Base-by-base conservation (phyloP, 176 grass and related monocot species). In the Tillandsia fasciculata region DNA sequence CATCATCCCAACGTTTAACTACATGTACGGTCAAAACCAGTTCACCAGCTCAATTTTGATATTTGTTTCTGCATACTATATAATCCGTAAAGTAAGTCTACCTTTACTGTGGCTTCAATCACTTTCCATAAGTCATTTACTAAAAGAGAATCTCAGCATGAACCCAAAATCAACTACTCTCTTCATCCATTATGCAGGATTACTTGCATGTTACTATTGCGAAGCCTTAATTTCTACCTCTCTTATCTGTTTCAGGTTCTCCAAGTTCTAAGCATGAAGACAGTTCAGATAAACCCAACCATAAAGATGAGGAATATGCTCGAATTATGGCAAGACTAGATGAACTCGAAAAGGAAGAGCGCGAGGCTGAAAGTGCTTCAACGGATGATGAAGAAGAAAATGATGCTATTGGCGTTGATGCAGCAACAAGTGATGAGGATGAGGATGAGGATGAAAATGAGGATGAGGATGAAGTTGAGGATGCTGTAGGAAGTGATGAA, bases 321-420 rank as follows among this genome's bases (percentile, higher is more conserved):
- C 80, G 57, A 64, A 79, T 99, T 63, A 88, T 93, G 82, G 77
- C 86, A 66, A 87, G 79, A 66, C 72, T 99, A 81, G 82, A 86
- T 56, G 87, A 90, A 86, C 69, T 93, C 29, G 89, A 93, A 72
- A 86, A 67, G 72, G 73, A 93, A 78, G 94, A 99, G 76, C 70
- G 69, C 47, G 87, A 93, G 64, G 77, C 72, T 73, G 89, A 82
- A 76, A 81, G 51, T 80, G 49, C 70, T 72, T 88, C 80, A 50
- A 76, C 70, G 66, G 77, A 63, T 63, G 64, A 64, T 57, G 33
- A 10, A 67, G 20, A 75, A 51, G 78, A 82, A 0, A 28, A 81
- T 14, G 58, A 74, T 0, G 75, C 61, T 11, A 54, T 74, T 0
- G 72, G 63, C 50, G 77, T 48, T 64, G 51, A 64, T 59, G 67